These are phyloP conservation scores for Rhodotorula kratochvilovae DNA, from an alignment of 768 basidiomycete genomes.

Conservation along the genomic window DNA sequence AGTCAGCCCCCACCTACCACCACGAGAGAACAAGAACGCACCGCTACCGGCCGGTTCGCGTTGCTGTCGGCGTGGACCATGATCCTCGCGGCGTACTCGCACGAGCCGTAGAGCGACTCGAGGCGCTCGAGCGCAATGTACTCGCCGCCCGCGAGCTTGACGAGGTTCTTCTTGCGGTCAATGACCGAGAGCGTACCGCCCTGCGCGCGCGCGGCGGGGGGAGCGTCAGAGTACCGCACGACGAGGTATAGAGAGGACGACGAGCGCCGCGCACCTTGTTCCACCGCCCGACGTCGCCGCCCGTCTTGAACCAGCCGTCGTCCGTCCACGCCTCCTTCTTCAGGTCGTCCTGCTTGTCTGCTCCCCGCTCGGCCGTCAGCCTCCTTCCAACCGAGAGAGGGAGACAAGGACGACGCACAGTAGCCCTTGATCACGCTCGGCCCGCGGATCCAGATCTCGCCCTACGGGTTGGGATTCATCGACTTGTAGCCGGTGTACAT, in stretches of 20 bases:
- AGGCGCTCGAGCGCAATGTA: constrained; percentile 89
- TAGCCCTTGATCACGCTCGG: constrained; percentile 82
- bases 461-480: constrained; percentile 67
- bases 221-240: too few species aligned
- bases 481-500: constrained; percentile 79
- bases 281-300: constrained; percentile 93
- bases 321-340: constrained; percentile 81
- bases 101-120: constrained; percentile 80
- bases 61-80: constrained; percentile 74
- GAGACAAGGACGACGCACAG: constrained; percentile 36
- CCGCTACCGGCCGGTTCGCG: constrained; percentile 74
- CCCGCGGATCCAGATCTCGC: constrained; percentile 84
- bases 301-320: constrained; percentile 91
- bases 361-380: too few species aligned
- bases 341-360: constrained; percentile 73
- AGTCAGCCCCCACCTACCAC: too few species aligned
- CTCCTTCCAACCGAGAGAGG: too few species aligned
- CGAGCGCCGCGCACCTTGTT: constrained; percentile 52
- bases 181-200: constrained; percentile 86
- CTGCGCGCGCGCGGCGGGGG: constrained; percentile 31
- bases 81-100: constrained; percentile 70
- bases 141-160: constrained; percentile 79
- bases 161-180: constrained; percentile 78
- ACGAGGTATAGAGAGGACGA: too few species aligned
- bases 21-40: constrained; percentile 20